Base-by-base conservation (phyloP, 2,329 filamentous ascomycete species). In the Pezicula neosporulosa region DNA sequence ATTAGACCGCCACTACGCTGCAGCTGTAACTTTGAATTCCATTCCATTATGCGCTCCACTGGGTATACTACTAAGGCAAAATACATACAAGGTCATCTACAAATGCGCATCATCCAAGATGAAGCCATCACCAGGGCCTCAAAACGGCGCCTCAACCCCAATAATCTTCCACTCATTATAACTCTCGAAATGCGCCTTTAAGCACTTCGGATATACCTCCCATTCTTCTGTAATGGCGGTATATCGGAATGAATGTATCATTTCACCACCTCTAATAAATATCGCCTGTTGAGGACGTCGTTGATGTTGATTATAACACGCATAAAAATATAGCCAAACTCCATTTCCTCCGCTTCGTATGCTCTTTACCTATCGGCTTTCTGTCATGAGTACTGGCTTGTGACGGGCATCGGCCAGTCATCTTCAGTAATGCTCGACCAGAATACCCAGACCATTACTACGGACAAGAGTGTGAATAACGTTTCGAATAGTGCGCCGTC, bases 351-450 rank as follows among this genome's bases (percentile, higher is more conserved):
- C 24, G 18, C 28, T 59, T 58, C 42, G 49, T 42, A 41, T 53
- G 30, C 15, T 18, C 28, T 19, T 42, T 24, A 12, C 13, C 18
- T 42, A 6, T 19, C 47, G 21, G 49, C 54, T 51, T 24, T 47
- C 49, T n/a, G 42, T 66, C 55, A 66, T 54, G 64, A 49, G 49
- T 66, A 66, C 18, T 60, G 62, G 47, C 53, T 60, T 16, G 56
- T 51, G 30, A 61, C 70, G 33, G 77, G 73, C 70, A 80, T 79
- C 16, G 92, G 90, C 94, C 94, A 99, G 74, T 97, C 93, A 65
- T 99, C 94, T 72, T 99, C 94, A 15, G 94, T 99, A 63, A 99
- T 99, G 73, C 91, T 97, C 44, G 91, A 96, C 94, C 94, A 99
- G 77, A 99, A 99, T 51, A 89, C 71, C 92, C 94, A 99, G 58